phyloP scores from a whole-genome alignment of 2,329 filamentous ascomycete species.

The Aureobasidium sp. region DNA sequence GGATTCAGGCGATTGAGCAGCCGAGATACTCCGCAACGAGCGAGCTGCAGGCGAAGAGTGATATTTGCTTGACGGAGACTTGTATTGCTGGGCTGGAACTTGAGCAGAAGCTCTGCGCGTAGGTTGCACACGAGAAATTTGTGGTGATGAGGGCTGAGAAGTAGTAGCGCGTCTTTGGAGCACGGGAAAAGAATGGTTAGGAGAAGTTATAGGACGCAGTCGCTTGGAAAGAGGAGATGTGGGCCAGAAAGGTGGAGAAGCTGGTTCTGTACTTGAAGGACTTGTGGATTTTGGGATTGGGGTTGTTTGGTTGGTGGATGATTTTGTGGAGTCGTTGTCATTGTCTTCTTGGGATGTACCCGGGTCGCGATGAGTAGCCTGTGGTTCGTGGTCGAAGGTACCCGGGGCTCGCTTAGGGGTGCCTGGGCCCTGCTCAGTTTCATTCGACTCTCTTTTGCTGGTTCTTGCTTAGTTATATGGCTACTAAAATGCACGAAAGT shows the following conservation, averaged over 20 bases:
- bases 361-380: not conserved
- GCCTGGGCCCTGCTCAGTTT: not conserved
- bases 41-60: not conserved
- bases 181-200: not conserved
- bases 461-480: not conserved
- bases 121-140: not conserved
- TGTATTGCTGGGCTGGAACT: not conserved
- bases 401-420: not conserved
- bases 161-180: not conserved
- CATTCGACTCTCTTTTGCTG: not conserved
- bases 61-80: not conserved
- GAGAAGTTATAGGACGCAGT: not conserved
- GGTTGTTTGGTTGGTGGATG: not conserved
- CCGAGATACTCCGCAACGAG: not conserved
- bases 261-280: not conserved
- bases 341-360: not conserved
- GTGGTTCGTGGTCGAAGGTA: not conserved
- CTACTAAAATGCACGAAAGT: not conserved
- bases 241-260: conserved; percentile 3
- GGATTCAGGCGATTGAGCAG: not conserved
- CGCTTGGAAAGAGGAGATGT: not conserved
- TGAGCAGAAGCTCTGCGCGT: not conserved
- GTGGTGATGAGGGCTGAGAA: not conserved
- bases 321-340: not conserved
- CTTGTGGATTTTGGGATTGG: not conserved